phyloP scores from a whole-genome alignment of 768 basidiomycete species.

The Phanerodontia chrysosporium region DNA sequence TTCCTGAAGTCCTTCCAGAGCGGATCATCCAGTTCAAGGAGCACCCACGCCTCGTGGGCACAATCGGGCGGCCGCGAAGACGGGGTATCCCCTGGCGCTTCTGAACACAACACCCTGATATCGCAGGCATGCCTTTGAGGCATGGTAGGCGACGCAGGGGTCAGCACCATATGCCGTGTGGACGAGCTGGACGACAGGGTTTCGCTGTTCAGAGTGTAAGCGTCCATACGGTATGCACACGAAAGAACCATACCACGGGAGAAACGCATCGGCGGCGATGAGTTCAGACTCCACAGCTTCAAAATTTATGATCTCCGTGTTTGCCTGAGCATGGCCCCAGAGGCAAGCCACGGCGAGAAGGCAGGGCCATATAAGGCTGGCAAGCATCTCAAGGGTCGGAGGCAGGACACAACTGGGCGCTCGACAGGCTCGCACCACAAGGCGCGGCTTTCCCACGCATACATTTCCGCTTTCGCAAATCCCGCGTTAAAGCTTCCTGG shows the following conservation, averaged over 20 bases:
- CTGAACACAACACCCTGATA: constrained; percentile 13
- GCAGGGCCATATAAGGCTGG: background rate
- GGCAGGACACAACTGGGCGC: background rate
- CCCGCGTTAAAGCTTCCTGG: background rate
- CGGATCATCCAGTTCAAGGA: constrained; percentile 25
- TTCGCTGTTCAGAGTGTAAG: constrained; percentile 13
- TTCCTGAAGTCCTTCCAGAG: constrained; percentile 22
- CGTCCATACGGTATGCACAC: constrained; percentile 12
- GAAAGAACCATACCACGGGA: constrained; percentile 22
- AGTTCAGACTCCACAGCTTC: constrained; percentile 26
- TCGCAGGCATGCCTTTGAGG: constrained; percentile 31
- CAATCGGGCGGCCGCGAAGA: constrained; percentile 22
- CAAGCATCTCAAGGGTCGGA: background rate
- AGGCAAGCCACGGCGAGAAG: background rate
- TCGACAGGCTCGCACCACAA: background rate
- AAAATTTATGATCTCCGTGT: constrained; percentile 69
- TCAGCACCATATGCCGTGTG: constrained; percentile 34
- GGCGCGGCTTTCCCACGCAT: background rate
- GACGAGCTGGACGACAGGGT: constrained; percentile 16
- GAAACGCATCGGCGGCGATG: constrained; percentile 22
- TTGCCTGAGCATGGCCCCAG: constrained; percentile 28
- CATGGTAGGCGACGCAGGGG: constrained; percentile 39
- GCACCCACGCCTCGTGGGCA: constrained; percentile 28
- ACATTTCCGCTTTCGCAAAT: constrained; percentile 5
- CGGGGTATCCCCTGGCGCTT: background rate